Conservation (phyloP, 2,329 filamentous ascomycete species). For the Diplocarpon rosae region DNA sequence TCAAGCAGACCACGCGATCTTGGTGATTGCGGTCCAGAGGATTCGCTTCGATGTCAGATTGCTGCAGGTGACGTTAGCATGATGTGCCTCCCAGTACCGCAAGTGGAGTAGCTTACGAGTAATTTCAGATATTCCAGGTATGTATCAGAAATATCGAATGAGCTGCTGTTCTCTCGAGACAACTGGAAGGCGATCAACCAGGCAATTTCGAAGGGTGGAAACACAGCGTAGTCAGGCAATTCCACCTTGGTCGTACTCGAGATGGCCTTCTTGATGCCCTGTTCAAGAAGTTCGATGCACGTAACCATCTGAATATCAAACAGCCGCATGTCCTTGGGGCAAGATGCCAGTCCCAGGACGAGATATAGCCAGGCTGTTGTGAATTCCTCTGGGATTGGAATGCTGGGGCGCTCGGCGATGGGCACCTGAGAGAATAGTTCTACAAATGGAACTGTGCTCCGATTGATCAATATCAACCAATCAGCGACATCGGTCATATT, state of each 20-base stretch:
- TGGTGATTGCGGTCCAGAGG: slow-evolving; percentile 17
- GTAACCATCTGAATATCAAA: slow-evolving; percentile 8
- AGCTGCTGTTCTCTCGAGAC: slow-evolving; percentile 7
- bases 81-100: too few relatives aligned
- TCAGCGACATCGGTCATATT: not conserved
- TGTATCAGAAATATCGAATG: slow-evolving; percentile 11
- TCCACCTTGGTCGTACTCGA: slow-evolving; percentile 4
- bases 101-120: slow-evolving; percentile 7
- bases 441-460: slow-evolving; percentile 2
- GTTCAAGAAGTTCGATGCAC: slow-evolving; percentile 8
- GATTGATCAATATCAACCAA: slow-evolving; percentile 2
- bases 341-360: slow-evolving; percentile 12
- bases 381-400: slow-evolving; percentile 14
- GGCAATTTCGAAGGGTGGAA: slow-evolving; percentile 15
- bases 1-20: slow-evolving; percentile 14
- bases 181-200: slow-evolving; percentile 16
- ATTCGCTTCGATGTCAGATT: slow-evolving; percentile 14
- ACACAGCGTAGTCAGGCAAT: slow-evolving; percentile 12
- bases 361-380: slow-evolving; percentile 18
- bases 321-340: slow-evolving; percentile 9
- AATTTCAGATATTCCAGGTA: slow-evolving; percentile 17
- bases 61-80: slow-evolving; percentile 4
- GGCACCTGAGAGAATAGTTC: slow-evolving; percentile 8
- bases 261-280: slow-evolving; percentile 11
- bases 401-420: slow-evolving; percentile 4